These are phyloP conservation scores for Neoboletus magnificus DNA, from an alignment of 768 basidiomycete species.

Conservation along the genomic window DNA sequence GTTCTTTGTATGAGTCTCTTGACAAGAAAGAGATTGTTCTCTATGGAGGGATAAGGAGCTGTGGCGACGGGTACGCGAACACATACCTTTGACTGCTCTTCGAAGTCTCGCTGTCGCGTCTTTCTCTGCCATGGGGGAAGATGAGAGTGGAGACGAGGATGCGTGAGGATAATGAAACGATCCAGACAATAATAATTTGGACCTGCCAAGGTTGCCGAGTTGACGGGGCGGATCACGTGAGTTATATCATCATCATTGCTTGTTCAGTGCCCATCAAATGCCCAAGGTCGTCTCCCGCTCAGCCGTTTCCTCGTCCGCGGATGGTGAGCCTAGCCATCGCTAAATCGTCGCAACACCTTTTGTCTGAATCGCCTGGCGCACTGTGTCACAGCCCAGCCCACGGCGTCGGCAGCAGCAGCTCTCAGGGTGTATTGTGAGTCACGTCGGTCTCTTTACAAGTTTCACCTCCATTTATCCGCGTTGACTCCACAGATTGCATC, in stretches of 20 bases:
- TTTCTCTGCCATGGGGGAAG: slow-evolving; percentile 70
- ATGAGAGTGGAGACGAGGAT: slow-evolving; percentile 22
- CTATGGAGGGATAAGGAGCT: slow-evolving; percentile 41
- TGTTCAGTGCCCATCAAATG: slow-evolving; percentile 44
- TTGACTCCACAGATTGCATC: slow-evolving; percentile 61
- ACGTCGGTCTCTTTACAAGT: slow-evolving; percentile 6
- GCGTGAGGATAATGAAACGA: slow-evolving; percentile 20
- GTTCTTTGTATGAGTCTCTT: slow-evolving; percentile 81
- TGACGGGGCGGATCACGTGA: slow-evolving; percentile 28
- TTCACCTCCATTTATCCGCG: slow-evolving; percentile 7
- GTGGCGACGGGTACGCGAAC: not conserved
- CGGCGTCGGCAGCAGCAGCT: slow-evolving; percentile 72
- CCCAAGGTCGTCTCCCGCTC: slow-evolving; percentile 91
- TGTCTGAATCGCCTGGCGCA: not conserved
- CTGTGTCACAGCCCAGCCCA: slow-evolving; percentile 59
- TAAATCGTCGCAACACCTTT: not conserved
- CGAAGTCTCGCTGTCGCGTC: slow-evolving; percentile 72
- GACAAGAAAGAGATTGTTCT: slow-evolving; percentile 93
- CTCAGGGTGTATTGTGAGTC: slow-evolving; percentile 79
- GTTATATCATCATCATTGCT: slow-evolving; percentile 2
- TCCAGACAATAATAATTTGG: slow-evolving; percentile 28
- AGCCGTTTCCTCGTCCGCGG: slow-evolving; percentile 83
- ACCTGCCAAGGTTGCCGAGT: slow-evolving; percentile 6
- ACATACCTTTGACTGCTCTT: slow-evolving; percentile 73
- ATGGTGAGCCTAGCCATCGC: slow-evolving; percentile 47